Evolutionary conservation across 495 filamentous ascomycete genomes (phyloP).

Genomic region (Penicillium cosmopolitanum): DNA sequence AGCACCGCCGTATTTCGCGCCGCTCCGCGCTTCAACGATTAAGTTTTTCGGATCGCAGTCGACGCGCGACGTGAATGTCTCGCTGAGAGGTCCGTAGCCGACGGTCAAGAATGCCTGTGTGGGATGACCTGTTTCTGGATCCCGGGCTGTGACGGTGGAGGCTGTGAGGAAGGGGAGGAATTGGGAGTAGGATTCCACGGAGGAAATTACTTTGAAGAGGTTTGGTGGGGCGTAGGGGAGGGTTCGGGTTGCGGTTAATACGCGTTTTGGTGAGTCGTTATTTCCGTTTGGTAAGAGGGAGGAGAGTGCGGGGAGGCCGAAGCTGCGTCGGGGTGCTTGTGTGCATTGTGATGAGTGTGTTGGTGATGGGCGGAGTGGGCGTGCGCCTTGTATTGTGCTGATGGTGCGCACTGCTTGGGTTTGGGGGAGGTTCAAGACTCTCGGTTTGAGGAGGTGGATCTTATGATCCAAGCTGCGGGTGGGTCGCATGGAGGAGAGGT

Average conservation of each 20-base stretch:
- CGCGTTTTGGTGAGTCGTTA: constrained; percentile 38
- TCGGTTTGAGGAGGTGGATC: background rate
- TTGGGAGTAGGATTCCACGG: constrained; percentile 75
- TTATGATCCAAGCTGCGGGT: constrained; percentile 16
- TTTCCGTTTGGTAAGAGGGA: constrained; percentile 39
- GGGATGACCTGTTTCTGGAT: constrained; percentile 61
- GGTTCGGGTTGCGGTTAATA: constrained; percentile 71
- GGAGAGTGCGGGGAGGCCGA: constrained; percentile 40
- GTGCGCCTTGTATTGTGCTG: constrained; percentile 17
- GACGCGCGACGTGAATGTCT: constrained; percentile 76
- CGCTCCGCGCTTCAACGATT: constrained; percentile 78
- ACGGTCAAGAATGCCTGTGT: constrained; percentile 77
- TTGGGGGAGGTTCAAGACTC: background rate
- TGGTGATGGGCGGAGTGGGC: constrained; percentile 6
- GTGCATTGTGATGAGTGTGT: constrained; percentile 8
- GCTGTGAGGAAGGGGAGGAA: constrained; percentile 87
- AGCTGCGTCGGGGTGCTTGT: constrained; percentile 19
- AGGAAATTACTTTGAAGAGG: constrained; percentile 82
- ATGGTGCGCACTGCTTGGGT: constrained; percentile 13
- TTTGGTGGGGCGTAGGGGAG: constrained; percentile 72
- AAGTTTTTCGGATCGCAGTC: constrained; percentile 65
- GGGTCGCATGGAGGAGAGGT: constrained; percentile 22
- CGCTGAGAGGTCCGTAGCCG: constrained; percentile 80
- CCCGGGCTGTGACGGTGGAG: constrained; percentile 69
- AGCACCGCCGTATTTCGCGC: constrained; percentile 45